Percentiles rank a stretch among this genome's conserved stretches.
Evolutionary conservation across 495 filamentous ascomycete species (phyloP).

Genomic region (Podospora anserina): DNA sequence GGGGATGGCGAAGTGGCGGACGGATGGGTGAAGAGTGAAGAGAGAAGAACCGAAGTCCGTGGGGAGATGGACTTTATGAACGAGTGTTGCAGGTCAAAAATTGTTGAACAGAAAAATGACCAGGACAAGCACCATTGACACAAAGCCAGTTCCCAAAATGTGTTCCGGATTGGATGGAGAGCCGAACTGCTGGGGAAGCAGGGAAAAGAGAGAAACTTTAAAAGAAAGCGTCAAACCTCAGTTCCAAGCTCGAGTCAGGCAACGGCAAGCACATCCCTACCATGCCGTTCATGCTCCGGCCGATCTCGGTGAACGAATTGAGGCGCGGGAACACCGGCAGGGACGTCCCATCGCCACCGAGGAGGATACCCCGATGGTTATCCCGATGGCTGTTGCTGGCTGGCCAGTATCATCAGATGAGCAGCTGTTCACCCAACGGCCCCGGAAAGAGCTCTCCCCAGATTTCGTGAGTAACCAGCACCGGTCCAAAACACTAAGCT

Average conservation of each 20-base stretch:
- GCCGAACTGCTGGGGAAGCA: neutral
- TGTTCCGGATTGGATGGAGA: neutral
- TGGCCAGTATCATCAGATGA: neutral
- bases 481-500: too few species aligned
- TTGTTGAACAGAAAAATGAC: neutral
- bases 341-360: constrained; percentile 4
- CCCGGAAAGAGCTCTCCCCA: neutral
- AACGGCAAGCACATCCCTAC: constrained; percentile 5
- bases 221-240: constrained; percentile 7
- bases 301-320: neutral
- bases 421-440: neutral
- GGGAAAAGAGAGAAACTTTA: neutral
- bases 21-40: neutral
- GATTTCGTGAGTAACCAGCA: neutral
- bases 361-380: neutral
- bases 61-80: neutral
- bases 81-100: neutral
- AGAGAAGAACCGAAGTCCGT: constrained; percentile 4
- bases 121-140: neutral
- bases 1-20: neutral
- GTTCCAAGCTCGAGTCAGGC: constrained; percentile 3
- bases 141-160: neutral
- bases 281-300: neutral
- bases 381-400: neutral
- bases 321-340: neutral